Percentiles rank a stretch among this genome's conserved stretches.
These are phyloP conservation scores for Amanita rubescens DNA, from an alignment of 768 basidiomycete genomes.

Conservation along the genomic window DNA sequence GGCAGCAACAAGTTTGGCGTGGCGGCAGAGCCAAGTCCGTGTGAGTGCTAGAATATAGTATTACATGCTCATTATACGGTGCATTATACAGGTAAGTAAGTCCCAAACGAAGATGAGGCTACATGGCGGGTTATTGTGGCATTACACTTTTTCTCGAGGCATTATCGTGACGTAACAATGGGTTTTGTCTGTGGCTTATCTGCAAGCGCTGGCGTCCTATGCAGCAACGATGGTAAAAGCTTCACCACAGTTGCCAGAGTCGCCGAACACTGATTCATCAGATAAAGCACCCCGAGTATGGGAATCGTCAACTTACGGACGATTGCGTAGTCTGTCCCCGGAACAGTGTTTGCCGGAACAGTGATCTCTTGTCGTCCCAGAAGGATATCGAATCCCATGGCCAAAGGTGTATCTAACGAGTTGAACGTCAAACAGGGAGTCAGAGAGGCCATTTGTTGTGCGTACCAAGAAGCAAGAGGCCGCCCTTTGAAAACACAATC, in stretches of 20 bases:
- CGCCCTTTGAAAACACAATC: conserved; percentile 29
- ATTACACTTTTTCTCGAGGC: neutral
- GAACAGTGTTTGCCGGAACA: conserved; percentile 27
- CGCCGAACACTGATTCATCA: conserved; percentile 37
- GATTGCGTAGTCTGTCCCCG: conserved; percentile 34
- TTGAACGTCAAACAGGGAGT: neutral
- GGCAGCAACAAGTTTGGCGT: neutral
- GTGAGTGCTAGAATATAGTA: neutral
- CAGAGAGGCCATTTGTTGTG: neutral
- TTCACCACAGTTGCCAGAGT: conserved; percentile 43
- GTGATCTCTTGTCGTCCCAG: conserved; percentile 28
- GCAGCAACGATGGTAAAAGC: conserved; percentile 33
- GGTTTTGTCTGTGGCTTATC: neutral
- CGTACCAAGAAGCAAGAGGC: conserved; percentile 26
- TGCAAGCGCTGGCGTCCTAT: neutral
- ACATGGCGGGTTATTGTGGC: neutral
- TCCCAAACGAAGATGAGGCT: neutral
- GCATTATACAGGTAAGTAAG: neutral
- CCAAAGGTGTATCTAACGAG: conserved; percentile 27
- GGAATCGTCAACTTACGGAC: conserved; percentile 30
- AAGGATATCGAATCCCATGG: conserved; percentile 28
- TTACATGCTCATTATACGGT: neutral
- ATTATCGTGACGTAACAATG: conserved; percentile 3
- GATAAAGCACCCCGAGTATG: conserved; percentile 4
- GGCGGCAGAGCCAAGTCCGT: neutral